Base-by-base conservation (phyloP, 441 rosid genomes). In the Eruca vesicaria region DNA sequence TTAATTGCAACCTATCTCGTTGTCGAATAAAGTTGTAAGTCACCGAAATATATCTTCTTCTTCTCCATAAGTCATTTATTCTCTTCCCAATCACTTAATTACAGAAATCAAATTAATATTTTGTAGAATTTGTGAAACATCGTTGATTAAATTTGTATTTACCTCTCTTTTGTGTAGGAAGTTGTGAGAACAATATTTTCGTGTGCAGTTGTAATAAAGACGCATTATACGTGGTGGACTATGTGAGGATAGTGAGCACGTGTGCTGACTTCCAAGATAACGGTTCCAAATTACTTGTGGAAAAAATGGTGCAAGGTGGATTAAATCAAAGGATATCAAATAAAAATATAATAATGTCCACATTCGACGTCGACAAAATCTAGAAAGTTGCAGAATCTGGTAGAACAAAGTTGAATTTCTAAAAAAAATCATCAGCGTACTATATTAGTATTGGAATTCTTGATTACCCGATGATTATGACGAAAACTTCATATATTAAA, bases 261-360 rank as follows among this genome's bases (percentile, higher is more conserved):
- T 69, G 75, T 45, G 66, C 33, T 69, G 79, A 76, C 79, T 76
- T 76, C 55, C 6, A 69, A 64, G 75, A 70, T 64, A 76, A 70
- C 71, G 75, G 55, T 48, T 52, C 21, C 55, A 48, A 16, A 48
- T 9, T 20, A 48, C 55, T 21, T 56, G 74, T 53, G 28, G 69
- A 55, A 31, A 66, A 45, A 35, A n/a, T 26, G 14, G 20, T 23
- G n/a, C 16, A 12, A 7, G 18, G 16, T 29, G 63, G 15, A 64
- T 26, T 35, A 38, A 15, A 53, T 38, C 7, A 26, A 55, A 52
- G 23, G 14, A 29, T 20, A 16, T 21, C 43, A 14, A 21, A 50
- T 18, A 3, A 6, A 16, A 14, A 21, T 43, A 56, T 29, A 2
- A 19, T 12, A 14, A 52, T 38, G 64, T 52, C 26, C 52, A 63